Conservation (phyloP, 2,329 filamentous ascomycete species). For the Westerdykella sp. region DNA sequence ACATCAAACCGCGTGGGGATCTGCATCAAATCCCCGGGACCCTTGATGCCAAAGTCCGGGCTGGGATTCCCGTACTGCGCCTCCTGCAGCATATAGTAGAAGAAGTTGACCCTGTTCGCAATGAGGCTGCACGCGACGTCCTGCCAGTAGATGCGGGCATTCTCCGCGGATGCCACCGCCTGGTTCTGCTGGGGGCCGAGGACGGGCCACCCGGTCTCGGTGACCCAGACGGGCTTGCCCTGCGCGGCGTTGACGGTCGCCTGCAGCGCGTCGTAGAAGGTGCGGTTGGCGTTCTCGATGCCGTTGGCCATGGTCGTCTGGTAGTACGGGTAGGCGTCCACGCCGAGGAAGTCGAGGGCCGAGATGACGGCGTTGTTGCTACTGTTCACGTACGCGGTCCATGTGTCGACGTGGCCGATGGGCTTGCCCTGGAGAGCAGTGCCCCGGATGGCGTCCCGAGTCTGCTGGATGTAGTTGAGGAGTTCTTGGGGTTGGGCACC, state of each 20-base stretch:
- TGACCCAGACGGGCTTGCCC: slow-evolving; percentile 74
- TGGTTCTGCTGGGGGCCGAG: slow-evolving; percentile 56
- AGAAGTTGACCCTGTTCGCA: slow-evolving; percentile 49
- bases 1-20: slow-evolving; percentile 32
- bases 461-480: slow-evolving; percentile 63
- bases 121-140: slow-evolving; percentile 67
- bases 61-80: slow-evolving; percentile 51
- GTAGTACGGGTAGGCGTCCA: slow-evolving; percentile 82
- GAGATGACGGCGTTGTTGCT: slow-evolving; percentile 66
- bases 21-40: slow-evolving; percentile 32
- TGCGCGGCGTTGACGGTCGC: slow-evolving; percentile 53
- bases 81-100: slow-evolving; percentile 74
- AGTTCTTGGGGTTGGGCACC: slow-evolving; percentile 60
- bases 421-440: slow-evolving; percentile 54
- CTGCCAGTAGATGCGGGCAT: slow-evolving; percentile 76
- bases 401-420: slow-evolving; percentile 85
- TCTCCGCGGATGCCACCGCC: slow-evolving; percentile 57
- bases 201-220: slow-evolving; percentile 83
- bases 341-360: slow-evolving; percentile 70
- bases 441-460: slow-evolving; percentile 56
- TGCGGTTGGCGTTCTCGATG: slow-evolving; percentile 56
- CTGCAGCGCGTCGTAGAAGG: slow-evolving; percentile 63
- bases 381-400: slow-evolving; percentile 63
- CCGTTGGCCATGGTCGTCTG: slow-evolving; percentile 53
- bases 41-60: slow-evolving; percentile 67